phyloP scores from a whole-genome alignment of 2,329 filamentous ascomycete species.

The Verticillium isaacii region DNA sequence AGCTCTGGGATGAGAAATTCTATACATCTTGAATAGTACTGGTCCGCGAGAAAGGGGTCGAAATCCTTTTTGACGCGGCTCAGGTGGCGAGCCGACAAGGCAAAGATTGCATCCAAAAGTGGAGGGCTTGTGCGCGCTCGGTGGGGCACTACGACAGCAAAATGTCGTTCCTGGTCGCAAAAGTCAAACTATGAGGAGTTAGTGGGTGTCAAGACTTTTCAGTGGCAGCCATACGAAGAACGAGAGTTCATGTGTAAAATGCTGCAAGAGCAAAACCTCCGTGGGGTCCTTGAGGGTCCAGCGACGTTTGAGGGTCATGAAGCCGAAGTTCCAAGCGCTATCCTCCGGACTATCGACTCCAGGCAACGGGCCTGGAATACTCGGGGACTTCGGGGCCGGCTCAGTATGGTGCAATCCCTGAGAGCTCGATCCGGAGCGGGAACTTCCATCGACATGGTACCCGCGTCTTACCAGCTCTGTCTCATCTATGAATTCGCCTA shows the following conservation, averaged over 20 bases:
- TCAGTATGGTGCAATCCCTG: too few relatives aligned
- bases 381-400: too few relatives aligned
- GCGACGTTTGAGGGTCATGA: background rate
- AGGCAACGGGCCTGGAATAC: too few relatives aligned
- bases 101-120: constrained; percentile 48
- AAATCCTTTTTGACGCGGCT: constrained; percentile 36
- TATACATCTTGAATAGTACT: constrained; percentile 48
- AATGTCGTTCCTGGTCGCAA: constrained; percentile 27
- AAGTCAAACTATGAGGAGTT: constrained; percentile 7
- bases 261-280: background rate
- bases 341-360: too few relatives aligned
- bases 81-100: constrained; percentile 47
- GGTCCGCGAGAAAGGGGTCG: constrained; percentile 42
- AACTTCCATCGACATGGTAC: too few relatives aligned
- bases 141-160: constrained; percentile 45
- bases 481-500: too few relatives aligned
- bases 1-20: constrained; percentile 37
- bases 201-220: background rate
- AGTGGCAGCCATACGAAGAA: background rate
- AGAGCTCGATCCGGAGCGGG: too few relatives aligned
- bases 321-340: background rate
- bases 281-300: background rate
- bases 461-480: too few relatives aligned
- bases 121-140: constrained; percentile 43
- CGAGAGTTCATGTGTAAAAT: background rate